Base-by-base conservation (phyloP, 2,329 filamentous ascomycete genomes). In the Phoma sp. region DNA sequence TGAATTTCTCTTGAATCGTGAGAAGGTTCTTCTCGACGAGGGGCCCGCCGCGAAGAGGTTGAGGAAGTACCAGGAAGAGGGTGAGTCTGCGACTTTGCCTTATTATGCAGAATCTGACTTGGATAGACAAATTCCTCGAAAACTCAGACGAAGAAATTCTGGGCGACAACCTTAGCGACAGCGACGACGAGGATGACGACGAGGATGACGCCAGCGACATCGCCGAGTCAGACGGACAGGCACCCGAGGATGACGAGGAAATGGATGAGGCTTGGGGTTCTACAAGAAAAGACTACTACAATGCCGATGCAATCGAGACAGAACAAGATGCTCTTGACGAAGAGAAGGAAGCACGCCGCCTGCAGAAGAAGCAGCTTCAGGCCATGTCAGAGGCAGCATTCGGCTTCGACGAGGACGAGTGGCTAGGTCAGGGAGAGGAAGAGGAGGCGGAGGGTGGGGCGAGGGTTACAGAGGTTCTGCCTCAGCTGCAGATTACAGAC, bases 381-480 rank as follows among this genome's bases (percentile, higher is more conserved):
- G 88, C 89, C 62, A 95, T 99, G 90, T 85, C 87, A 5, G 93
- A 96, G 63, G 89, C 90, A 32, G 95, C 99, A 72, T 99, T 97
- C 69, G 88, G 92, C 7, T 96, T 98, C 61, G 92, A 98, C 66
- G 91, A 96, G 68, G 84, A 86, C 34, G 92, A 96, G 63, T 98
- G 93, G 95, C 73, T 88, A 30, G 85, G 83, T 21, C 60, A 73
- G 32, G 76, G 78, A 3, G 80, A 80, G 14, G 78, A 71, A 7
- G 79, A 80, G 1, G 79, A 81, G 28, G 79, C 80, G 42, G 66
- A 72, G 52, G 57, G 60, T 5, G 71, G 73, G 20, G 84, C 86
- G 14, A 83, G 88, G n/a, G 85, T 96, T 11, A 95, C 88, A 3
- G 92, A 98, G 72, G 85, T 93, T n/a, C 81, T 98, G 39, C 91